Percentiles rank a stretch among this genome's conserved stretches.
Conservation (phyloP, 2,329 filamentous ascomycete genomes). For the Paraphaeosphaeria sporulosa region DNA sequence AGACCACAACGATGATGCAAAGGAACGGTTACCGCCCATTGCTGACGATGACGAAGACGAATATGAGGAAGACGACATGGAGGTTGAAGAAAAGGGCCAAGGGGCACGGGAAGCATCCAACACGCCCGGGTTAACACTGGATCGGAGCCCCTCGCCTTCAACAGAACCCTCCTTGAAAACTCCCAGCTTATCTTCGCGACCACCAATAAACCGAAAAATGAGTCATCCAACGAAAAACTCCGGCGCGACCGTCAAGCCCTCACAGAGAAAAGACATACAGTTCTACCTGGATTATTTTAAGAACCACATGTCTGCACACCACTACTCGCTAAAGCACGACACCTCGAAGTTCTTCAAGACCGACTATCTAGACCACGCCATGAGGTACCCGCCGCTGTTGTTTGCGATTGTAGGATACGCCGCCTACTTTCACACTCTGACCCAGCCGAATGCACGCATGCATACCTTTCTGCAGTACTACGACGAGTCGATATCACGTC, state of each 20-base stretch:
- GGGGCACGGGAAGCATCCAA: conserved; percentile 46
- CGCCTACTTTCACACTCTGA: conserved; percentile 82
- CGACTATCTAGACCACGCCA: conserved; percentile 74
- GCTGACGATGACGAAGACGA: conserved; percentile 57
- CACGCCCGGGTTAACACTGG: conserved; percentile 51
- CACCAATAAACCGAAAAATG: conserved; percentile 42
- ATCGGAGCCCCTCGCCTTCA: conserved; percentile 61
- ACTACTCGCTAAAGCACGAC: conserved; percentile 81
- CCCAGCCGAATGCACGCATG: conserved; percentile 74
- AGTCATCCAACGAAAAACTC: conserved; percentile 38
- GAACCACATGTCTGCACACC: conserved; percentile 78
- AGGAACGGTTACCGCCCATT: conserved; percentile 52
- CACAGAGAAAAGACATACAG: conserved; percentile 66
- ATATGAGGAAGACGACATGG: conserved; percentile 40
- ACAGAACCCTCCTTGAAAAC: conserved; percentile 55
- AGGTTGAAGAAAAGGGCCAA: conserved; percentile 34
- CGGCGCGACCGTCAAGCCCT: conserved; percentile 21
- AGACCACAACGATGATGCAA: conserved; percentile 53
- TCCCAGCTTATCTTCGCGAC: conserved; percentile 33
- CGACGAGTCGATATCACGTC: conserved; percentile 81
- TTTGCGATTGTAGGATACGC: conserved; percentile 89
- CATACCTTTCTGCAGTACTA: conserved; percentile 88
- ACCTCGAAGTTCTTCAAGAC: conserved; percentile 75
- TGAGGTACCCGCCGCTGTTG: conserved; percentile 80
- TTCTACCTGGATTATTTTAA: conserved; percentile 81